Evolutionary conservation across 345 rosid genomes (phyloP).

Genomic region (Erucastrum elatum): DNA sequence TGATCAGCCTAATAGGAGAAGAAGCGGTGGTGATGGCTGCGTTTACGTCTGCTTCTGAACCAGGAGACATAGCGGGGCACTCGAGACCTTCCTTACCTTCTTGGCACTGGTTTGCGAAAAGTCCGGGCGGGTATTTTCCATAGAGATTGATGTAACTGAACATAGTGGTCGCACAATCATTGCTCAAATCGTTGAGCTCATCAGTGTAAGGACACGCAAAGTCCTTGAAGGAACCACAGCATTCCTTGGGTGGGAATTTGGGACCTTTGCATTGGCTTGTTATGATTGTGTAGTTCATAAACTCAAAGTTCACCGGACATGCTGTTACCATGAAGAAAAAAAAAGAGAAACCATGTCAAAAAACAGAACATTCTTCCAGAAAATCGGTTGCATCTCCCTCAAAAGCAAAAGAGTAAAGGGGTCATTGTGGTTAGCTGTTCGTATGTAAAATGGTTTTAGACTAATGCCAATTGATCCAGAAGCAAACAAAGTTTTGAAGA

Average conservation of each 20-base stretch:
- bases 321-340: constrained; percentile 36
- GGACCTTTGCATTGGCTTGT: constrained; percentile 62
- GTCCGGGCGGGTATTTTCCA: constrained; percentile 69
- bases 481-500: not conserved
- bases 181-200: constrained; percentile 47
- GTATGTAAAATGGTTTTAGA: not conserved
- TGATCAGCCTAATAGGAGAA: constrained; percentile 21
- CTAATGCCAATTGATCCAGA: not conserved
- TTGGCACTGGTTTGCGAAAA: constrained; percentile 56
- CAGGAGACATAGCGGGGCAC: constrained; percentile 47
- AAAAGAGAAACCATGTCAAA: constrained; percentile 13
- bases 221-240: constrained; percentile 58
- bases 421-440: not conserved
- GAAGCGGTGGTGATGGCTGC: constrained; percentile 21
- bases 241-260: constrained; percentile 43
- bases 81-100: constrained; percentile 59
- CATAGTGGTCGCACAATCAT: constrained; percentile 57
- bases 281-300: constrained; percentile 53
- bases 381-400: not conserved
- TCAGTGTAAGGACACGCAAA: constrained; percentile 64
- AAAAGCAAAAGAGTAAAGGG: not conserved
- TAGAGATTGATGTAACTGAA: constrained; percentile 65
- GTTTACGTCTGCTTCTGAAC: constrained; percentile 7
- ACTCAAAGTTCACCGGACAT: constrained; percentile 68
- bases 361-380: not conserved